Evolutionary conservation across 2,329 filamentous ascomycete genomes (phyloP), one percentile per base, ranked within the genome.

Genomic region (Paradendryphiella salina): DNA sequence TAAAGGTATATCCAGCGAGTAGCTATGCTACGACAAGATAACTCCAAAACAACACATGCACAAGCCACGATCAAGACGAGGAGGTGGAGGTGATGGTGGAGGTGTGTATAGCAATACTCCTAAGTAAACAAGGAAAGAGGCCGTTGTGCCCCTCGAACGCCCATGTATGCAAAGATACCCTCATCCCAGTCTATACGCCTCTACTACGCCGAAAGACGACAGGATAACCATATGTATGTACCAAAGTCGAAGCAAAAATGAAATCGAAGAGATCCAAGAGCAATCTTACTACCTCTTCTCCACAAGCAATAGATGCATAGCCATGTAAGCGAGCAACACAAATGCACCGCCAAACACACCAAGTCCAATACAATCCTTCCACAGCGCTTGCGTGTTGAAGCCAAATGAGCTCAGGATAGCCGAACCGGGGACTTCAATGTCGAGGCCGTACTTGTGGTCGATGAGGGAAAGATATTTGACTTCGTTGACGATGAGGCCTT

Each of bases 401-500:
- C 94, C 94, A 72, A 99, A 99, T 0, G 89, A 90, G 73, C 89
- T 96, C 47, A 99, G 77, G 60, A 99, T 99, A 0, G 91, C 90
- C 0, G 93, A 91, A 28, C 94, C 94, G 0, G 94, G 94, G 0
- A 99, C 91, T 44, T 94, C 93, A 57, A 99, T 99, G 66, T 97
- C 91, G 4, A 99, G 83, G 5, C 94, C 94, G 54, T 96, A 96
- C 75, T 97, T 95, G 73, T 94, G 87, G 72, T 99, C 94, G 34
- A 95, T 84, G 20, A 99, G 82, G 0, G 89, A 93, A 35, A 99
- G 79, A 65, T 90, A 90, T 20, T 90, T 86, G 38, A 96, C 95
- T 76, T 99, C 94, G 69, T 97, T 99, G 63, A 99, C 94, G 57
- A 97, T 96, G 11, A 99, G 82, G 1, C 90, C 89, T 78, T 99